Conservation (phyloP, 208 protist species). For the Wallacemonas sp. region DNA sequence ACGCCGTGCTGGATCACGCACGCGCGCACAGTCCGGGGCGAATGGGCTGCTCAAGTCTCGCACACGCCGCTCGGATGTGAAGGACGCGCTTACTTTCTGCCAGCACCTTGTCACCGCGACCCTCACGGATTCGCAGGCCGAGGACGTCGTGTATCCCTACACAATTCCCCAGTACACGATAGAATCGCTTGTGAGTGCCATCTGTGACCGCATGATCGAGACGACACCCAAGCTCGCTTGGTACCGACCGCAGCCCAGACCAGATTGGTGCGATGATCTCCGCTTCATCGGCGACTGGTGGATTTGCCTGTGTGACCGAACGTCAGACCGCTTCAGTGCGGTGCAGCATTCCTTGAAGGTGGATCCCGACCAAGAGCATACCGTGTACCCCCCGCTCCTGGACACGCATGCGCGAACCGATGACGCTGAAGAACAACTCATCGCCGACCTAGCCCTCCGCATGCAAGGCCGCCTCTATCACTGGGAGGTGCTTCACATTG, state of each 20-base stretch:
- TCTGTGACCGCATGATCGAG: constrained; percentile 10
- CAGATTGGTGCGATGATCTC: constrained; percentile 59
- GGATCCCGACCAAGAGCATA: constrained; percentile 11
- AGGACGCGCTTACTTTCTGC: neutral
- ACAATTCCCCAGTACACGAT: constrained; percentile 4
- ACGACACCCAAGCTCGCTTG: constrained; percentile 21
- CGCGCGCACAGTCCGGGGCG: neutral
- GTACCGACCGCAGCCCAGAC: constrained; percentile 25
- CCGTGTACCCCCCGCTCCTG: constrained; percentile 44
- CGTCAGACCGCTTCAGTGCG: constrained; percentile 1
- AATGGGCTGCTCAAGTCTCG: constrained; percentile 5
- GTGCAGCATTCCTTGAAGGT: neutral
- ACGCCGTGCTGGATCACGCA: too few relatives aligned
- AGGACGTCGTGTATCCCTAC: constrained; percentile 39
- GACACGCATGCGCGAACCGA: constrained; percentile 14
- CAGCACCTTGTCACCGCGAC: constrained; percentile 22
- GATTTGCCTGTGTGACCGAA: constrained; percentile 45
- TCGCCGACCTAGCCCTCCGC: constrained; percentile 55
- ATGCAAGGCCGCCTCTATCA: constrained; percentile 29
- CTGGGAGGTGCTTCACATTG: constrained; percentile 64
- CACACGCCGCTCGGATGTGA: neutral
- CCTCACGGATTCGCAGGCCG: constrained; percentile 49
- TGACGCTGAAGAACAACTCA: constrained; percentile 44
- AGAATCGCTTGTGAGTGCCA: neutral
- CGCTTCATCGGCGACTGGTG: constrained; percentile 73